These are phyloP conservation scores for Pistacia atlantica DNA, from an alignment of 345 rosid species.

Conservation along the genomic window DNA sequence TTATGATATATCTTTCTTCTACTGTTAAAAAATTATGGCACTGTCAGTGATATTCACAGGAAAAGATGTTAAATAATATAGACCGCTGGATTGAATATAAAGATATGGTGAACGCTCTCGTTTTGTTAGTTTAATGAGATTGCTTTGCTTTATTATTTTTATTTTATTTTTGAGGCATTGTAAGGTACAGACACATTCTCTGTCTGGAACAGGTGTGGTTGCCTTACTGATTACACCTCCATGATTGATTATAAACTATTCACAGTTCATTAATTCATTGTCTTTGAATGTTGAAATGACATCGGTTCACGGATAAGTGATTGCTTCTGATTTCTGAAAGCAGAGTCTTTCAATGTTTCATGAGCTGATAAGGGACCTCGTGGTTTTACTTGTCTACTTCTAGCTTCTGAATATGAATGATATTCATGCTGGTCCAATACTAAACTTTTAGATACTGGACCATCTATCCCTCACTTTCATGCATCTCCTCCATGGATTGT, in stretches of 20 bases:
- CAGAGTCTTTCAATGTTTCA: neutral
- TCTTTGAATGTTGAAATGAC: neutral
- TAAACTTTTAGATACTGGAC: neutral
- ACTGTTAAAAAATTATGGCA: too few relatives aligned
- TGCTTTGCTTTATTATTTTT: too few relatives aligned
- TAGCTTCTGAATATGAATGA: neutral
- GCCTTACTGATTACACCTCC: neutral
- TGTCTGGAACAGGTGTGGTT: neutral
- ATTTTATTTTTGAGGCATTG: too few relatives aligned
- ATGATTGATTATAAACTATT: slow-evolving; percentile 8
- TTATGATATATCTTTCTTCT: too few relatives aligned
- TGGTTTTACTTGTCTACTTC: neutral
- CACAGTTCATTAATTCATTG: neutral
- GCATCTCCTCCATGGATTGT: neutral
- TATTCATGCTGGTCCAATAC: neutral
- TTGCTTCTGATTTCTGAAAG: neutral
- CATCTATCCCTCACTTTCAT: neutral
- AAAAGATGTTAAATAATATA: too few relatives aligned
- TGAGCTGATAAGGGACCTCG: neutral
- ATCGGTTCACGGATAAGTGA: neutral
- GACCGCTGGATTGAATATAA: too few relatives aligned
- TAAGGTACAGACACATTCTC: neutral
- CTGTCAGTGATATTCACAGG: too few relatives aligned
- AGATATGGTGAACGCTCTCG: too few relatives aligned
- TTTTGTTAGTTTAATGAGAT: too few relatives aligned